phyloP scores from a whole-genome alignment of 2,329 filamentous ascomycete genomes.

The Diaporthe amygdali region DNA sequence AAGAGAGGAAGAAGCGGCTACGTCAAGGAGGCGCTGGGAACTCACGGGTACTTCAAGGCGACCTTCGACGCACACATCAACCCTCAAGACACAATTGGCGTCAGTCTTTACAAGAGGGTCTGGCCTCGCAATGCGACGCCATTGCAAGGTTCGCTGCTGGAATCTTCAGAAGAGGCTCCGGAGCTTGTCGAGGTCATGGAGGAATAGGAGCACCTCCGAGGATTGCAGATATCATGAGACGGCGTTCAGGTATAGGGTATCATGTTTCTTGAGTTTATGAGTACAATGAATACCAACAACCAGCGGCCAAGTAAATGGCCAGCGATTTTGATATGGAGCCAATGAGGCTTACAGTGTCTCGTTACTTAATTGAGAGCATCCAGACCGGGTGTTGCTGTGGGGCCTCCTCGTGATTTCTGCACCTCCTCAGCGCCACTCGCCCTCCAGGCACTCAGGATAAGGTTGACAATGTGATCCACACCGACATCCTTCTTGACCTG shows the following conservation, averaged over 20 bases:
- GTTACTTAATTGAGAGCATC: constrained; percentile 38
- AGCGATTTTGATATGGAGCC: not conserved
- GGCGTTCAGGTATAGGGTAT: constrained; percentile 19
- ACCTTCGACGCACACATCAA: constrained; percentile 97
- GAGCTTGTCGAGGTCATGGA: constrained; percentile 45
- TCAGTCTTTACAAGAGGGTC: constrained; percentile 86
- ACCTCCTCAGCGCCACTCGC: constrained; percentile 78
- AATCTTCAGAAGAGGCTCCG: constrained; percentile 30
- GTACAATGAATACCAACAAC: constrained; percentile 9
- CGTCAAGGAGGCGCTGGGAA: constrained; percentile 93
- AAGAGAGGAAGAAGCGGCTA: constrained; percentile 85
- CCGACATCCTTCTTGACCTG: constrained; percentile 94
- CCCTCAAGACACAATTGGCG: constrained; percentile 90
- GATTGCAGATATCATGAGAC: constrained; percentile 18
- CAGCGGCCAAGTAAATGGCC: not conserved
- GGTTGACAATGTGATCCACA: constrained; percentile 83
- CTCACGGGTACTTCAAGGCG: constrained; percentile 99
- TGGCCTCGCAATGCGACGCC: constrained; percentile 74
- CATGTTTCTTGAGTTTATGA: constrained; percentile 12
- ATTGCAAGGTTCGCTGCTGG: constrained; percentile 49
- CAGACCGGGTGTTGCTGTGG: constrained; percentile 60
- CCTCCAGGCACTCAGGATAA: constrained; percentile 93
- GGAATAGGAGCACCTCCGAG: constrained; percentile 36
- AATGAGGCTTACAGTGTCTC: not conserved
- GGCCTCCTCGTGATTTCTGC: constrained; percentile 59